Percentiles rank a stretch among this genome's conserved stretches.
Conservation (phyloP, 306 rosid genomes). For the Quercus ilex region DNA sequence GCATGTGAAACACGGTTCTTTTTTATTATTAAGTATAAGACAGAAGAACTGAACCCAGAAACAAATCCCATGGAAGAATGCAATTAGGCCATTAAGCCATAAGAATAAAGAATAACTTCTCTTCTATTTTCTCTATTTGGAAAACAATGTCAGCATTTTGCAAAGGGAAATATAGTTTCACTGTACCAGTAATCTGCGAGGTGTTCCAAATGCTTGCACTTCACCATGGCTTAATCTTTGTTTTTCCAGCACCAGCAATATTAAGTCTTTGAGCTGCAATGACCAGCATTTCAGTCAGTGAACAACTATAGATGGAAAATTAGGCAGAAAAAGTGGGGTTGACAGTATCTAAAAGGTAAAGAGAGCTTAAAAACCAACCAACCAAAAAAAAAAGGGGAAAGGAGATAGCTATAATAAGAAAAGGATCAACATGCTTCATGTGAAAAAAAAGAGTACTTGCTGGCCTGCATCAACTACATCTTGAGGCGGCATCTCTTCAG, state of each 20-base stretch:
- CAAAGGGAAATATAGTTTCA: slow-evolving; percentile 8
- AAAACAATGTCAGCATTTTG: not conserved
- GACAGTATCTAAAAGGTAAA: not conserved
- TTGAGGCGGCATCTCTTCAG: slow-evolving; percentile 93
- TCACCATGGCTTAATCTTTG: slow-evolving; percentile 79
- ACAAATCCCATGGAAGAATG: too few species aligned
- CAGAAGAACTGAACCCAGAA: too few species aligned
- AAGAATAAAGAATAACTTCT: not conserved
- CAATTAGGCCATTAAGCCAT: too few species aligned
- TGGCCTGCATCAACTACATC: slow-evolving; percentile 85
- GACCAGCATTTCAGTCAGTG: slow-evolving; percentile 34
- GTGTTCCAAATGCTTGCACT: slow-evolving; percentile 69
- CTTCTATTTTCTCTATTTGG: not conserved
- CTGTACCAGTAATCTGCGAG: slow-evolving; percentile 87
- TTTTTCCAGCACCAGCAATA: slow-evolving; percentile 61
- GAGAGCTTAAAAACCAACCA: not conserved
- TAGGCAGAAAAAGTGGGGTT: not conserved
- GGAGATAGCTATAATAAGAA: not conserved
- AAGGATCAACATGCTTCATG: slow-evolving; percentile 20
- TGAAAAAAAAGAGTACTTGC: slow-evolving; percentile 56
- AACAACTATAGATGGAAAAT: slow-evolving; percentile 7
- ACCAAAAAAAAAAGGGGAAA: not conserved
- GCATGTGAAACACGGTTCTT: too few species aligned
- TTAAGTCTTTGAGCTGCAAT: slow-evolving; percentile 69
- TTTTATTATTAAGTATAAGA: too few species aligned